phyloP scores from a whole-genome alignment of 805 yeast species.

The Saccharomycopsis sp. region DNA sequence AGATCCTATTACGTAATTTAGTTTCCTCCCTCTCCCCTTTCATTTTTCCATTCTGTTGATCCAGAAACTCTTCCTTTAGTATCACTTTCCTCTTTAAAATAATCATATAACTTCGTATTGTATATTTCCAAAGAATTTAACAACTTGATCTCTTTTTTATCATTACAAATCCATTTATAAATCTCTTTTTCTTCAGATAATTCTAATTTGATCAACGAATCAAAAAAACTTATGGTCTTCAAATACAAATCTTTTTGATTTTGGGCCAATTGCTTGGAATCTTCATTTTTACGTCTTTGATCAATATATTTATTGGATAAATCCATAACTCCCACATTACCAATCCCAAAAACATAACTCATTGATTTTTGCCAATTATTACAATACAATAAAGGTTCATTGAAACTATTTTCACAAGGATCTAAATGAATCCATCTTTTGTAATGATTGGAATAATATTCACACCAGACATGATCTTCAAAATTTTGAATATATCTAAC shows the following conservation, averaged over 20 bases:
- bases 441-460: conserved; percentile 53
- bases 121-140: conserved; percentile 18
- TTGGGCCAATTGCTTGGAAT: conserved; percentile 41
- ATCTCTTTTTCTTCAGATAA: conserved; percentile 26
- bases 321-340: conserved; percentile 53
- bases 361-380: conserved; percentile 89
- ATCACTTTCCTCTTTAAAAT: too few relatives aligned
- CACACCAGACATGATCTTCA: conserved; percentile 97
- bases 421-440: conserved; percentile 82
- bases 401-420: conserved; percentile 78
- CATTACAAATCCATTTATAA: conserved; percentile 28
- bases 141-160: conserved; percentile 28
- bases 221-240: conserved; percentile 26
- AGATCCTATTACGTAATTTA: too few relatives aligned
- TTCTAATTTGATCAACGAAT: conserved; percentile 28
- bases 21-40: conserved; percentile 68
- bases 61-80: conserved; percentile 60
- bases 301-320: conserved; percentile 59
- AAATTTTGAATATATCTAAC: conserved; percentile 70
- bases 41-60: conserved; percentile 58
- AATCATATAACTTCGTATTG: conserved; percentile 15
- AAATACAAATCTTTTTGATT: too few relatives aligned
- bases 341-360: conserved; percentile 76
- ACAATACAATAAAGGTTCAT: conserved; percentile 68
- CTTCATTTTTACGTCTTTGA: conserved; percentile 23